phyloP scores from a whole-genome alignment of 2,329 filamentous ascomycete species.

The Aspergillus vadensis region DNA sequence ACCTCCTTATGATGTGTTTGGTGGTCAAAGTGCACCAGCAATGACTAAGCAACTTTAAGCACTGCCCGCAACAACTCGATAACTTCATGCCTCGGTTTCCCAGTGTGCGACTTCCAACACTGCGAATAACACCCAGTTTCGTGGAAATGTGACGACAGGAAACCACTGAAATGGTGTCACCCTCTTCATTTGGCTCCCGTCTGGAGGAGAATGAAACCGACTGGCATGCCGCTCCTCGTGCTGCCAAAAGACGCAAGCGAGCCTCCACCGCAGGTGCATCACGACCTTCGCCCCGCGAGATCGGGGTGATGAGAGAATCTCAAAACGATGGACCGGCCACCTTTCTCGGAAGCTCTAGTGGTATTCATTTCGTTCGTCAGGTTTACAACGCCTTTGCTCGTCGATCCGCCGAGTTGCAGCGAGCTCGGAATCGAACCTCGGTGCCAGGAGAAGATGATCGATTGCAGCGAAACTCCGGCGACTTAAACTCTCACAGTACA shows the following conservation, averaged over 20 bases:
- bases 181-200: too few relatives aligned
- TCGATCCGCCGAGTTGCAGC: slow-evolving; percentile 32
- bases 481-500: slow-evolving; percentile 12
- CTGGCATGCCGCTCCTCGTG: too few relatives aligned
- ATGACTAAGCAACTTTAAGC: too few relatives aligned
- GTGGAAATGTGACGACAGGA: too few relatives aligned
- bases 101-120: too few relatives aligned
- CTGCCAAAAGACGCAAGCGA: slow-evolving; percentile 32
- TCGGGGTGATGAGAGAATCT: slow-evolving; percentile 53
- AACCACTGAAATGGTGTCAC: too few relatives aligned
- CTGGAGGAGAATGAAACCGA: too few relatives aligned
- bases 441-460: slow-evolving; percentile 62
- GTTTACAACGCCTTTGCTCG: slow-evolving; percentile 55
- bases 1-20: too few relatives aligned
- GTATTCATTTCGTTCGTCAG: slow-evolving; percentile 61
- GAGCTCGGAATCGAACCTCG: slow-evolving; percentile 41
- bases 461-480: slow-evolving; percentile 23
- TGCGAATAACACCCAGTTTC: too few relatives aligned
- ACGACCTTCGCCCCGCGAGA: slow-evolving; percentile 38
- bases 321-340: slow-evolving; percentile 53
- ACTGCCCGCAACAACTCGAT: too few relatives aligned
- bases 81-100: too few relatives aligned
- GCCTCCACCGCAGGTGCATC: slow-evolving; percentile 1
- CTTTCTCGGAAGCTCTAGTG: slow-evolving; percentile 61
- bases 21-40: too few relatives aligned